A percentile compares a stretch with the other conserved stretches of the same genome.
phyloP scores from a whole-genome alignment of 495 filamentous ascomycete genomes.

The Aspergillus olivimuriae region DNA sequence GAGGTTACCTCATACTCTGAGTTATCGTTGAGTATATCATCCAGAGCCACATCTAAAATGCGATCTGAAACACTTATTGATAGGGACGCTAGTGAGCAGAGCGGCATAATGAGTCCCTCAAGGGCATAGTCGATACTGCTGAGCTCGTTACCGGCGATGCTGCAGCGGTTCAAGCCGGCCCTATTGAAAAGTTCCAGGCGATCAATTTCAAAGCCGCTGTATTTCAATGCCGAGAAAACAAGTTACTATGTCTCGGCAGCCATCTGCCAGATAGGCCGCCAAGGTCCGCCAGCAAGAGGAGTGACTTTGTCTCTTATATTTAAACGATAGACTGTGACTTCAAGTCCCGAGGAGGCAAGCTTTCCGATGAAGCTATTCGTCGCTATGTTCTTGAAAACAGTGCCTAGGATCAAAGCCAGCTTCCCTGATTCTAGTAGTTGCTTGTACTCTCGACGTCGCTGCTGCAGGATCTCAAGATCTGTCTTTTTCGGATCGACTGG shows the following conservation, averaged over 20 bases:
- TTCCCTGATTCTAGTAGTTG: neutral
- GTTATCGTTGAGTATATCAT: neutral
- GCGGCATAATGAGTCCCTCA: neutral
- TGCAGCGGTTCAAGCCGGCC: neutral
- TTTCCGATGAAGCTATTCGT: neutral
- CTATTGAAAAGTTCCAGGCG: constrained; percentile 1
- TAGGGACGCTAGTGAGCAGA: neutral
- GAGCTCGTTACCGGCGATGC: constrained; percentile 3
- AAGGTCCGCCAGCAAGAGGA: neutral
- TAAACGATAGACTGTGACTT: neutral
- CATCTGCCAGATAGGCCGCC: neutral
- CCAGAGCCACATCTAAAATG: neutral
- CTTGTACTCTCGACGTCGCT: neutral
- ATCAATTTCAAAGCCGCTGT: neutral
- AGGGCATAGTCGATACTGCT: neutral
- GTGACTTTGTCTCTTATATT: neutral
- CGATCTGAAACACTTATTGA: constrained; percentile 1
- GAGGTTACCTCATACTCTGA: neutral
- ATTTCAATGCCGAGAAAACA: neutral
- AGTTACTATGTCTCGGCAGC: neutral
- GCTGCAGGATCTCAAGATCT: neutral
- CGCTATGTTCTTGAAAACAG: neutral
- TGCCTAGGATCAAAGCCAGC: neutral
- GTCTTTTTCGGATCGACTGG: neutral
- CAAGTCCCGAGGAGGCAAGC: neutral